Percentiles rank a stretch among this genome's conserved stretches.
Evolutionary conservation across 345 rosid genomes (phyloP).

Genomic region (Brassica carinata): DNA sequence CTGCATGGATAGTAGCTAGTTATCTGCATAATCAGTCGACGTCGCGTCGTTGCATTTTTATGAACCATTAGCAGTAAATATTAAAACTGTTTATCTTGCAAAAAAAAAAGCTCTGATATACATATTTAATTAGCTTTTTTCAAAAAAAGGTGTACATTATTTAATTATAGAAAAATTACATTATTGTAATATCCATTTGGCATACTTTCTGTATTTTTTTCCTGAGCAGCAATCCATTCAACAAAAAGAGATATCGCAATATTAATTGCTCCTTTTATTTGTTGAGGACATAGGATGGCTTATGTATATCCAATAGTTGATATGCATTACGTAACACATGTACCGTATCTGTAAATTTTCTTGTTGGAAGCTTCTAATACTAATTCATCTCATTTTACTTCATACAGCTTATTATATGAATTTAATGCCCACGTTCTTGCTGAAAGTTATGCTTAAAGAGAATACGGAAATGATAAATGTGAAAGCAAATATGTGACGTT

Average conservation of each 20-base stretch:
- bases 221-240: neutral
- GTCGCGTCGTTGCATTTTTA: neutral
- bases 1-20: neutral
- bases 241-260: neutral
- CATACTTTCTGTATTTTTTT: neutral
- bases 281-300: neutral
- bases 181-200: neutral
- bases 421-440: slow-evolving; percentile 12
- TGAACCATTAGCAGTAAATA: neutral
- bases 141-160: neutral
- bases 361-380: slow-evolving; percentile 29
- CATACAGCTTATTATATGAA: neutral
- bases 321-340: neutral
- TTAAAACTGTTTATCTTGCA: neutral
- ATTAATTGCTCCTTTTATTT: neutral
- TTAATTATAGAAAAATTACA: neutral
- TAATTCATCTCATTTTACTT: neutral
- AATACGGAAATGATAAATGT: slow-evolving; percentile 26
- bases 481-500: slow-evolving; percentile 30
- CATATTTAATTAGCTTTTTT: neutral
- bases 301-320: neutral
- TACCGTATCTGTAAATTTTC: neutral
- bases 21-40: neutral
- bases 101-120: neutral
- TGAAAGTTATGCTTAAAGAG: slow-evolving; percentile 9